phyloP scores from a whole-genome alignment of 2,329 filamentous ascomycete species.

The Bertia moriformis region DNA sequence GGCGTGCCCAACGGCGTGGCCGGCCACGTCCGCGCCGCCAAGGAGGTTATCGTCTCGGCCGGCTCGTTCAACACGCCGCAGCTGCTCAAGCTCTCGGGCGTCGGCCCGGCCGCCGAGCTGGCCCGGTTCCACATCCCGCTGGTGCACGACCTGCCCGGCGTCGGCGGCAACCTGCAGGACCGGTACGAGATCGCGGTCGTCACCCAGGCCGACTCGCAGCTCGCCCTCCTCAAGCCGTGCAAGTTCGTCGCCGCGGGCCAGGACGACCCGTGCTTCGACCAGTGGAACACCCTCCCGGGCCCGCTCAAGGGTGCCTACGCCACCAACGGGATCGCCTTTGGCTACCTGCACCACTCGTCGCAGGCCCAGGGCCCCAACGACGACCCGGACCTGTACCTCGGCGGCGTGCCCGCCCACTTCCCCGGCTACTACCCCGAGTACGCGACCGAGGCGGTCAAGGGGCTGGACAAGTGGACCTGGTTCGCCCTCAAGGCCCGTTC shows the following conservation, averaged over 20 bases:
- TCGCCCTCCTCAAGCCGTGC: constrained; percentile 5
- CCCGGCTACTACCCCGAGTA: constrained; percentile 6
- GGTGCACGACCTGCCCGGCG: constrained; percentile 13
- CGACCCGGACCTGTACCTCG: constrained; percentile 6
- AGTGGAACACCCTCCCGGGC: constrained; percentile 4
- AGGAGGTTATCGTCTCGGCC: constrained; percentile 15
- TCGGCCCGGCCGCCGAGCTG: constrained; percentile 12
- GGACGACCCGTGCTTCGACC: constrained; percentile 7
- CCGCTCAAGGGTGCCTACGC: constrained; percentile 5
- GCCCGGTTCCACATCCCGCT: constrained; percentile 10
- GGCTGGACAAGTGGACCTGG: constrained; percentile 6
- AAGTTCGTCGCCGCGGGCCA: constrained; percentile 5
- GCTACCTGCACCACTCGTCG: constrained; percentile 6
- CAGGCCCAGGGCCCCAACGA: constrained; percentile 1
- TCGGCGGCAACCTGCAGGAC: constrained; percentile 16
- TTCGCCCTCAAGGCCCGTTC: constrained; percentile 8
- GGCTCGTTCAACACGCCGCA: constrained; percentile 16
- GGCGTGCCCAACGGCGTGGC: constrained; percentile 3
- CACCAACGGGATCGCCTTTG: constrained; percentile 8
- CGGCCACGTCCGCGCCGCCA: constrained; percentile 4
- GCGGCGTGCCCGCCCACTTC: constrained; percentile 5
- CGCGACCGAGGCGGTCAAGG: constrained; percentile 3
- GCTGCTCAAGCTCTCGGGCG: constrained; percentile 16
- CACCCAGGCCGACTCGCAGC: constrained; percentile 5
- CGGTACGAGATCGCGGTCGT: constrained; percentile 9